Conservation (phyloP, 495 filamentous ascomycete species). For the Aspergillus indologenus region DNA sequence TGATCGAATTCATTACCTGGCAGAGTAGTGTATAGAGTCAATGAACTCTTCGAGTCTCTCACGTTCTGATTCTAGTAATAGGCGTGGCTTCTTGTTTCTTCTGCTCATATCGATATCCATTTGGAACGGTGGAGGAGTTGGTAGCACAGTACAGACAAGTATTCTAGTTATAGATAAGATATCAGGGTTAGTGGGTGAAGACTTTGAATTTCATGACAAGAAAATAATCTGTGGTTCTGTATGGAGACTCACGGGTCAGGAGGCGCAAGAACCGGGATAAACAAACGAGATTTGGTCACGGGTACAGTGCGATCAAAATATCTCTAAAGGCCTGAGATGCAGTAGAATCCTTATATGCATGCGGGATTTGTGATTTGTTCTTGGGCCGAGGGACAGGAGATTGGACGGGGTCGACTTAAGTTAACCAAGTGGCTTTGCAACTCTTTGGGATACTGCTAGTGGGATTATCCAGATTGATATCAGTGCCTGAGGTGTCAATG, state of each 20-base stretch:
- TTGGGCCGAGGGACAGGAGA: not conserved
- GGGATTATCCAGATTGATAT: not conserved
- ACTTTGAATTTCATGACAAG: not conserved
- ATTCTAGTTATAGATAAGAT: not conserved
- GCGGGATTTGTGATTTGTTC: not conserved
- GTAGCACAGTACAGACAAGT: too few species aligned
- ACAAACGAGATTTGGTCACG: not conserved
- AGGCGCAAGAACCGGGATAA: not conserved
- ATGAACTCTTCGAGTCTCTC: constrained; percentile 84
- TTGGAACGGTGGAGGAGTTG: constrained; percentile 17
- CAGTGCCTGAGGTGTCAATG: not conserved
- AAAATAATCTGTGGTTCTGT: not conserved
- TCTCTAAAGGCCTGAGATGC: not conserved
- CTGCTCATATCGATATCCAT: constrained; percentile 75
- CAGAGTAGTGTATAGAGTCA: constrained; percentile 92
- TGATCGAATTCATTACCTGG: constrained; percentile 54
- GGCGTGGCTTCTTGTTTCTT: constrained; percentile 80
- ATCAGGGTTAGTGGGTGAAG: not conserved
- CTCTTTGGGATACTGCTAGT: not conserved
- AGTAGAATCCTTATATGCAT: not conserved
- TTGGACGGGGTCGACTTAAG: not conserved
- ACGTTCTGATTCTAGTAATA: constrained; percentile 75
- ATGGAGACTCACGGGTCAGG: not conserved
- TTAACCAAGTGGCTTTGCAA: not conserved
- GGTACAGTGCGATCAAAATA: not conserved